phyloP scores from a whole-genome alignment of 306 rosid species.

The Hippophae gyantsensis region DNA sequence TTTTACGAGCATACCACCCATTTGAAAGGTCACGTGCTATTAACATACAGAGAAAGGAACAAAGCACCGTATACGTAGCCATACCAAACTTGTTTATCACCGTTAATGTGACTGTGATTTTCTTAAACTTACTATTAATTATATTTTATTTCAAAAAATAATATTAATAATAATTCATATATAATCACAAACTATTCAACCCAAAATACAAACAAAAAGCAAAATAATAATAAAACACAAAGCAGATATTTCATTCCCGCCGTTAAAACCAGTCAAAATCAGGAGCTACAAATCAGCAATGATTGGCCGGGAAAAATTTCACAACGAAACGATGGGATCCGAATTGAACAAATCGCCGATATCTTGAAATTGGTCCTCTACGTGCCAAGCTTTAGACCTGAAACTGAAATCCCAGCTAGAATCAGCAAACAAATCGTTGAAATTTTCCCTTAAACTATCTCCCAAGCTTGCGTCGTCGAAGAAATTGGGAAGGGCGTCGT shows the following conservation, averaged over 20 bases:
- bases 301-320: not conserved
- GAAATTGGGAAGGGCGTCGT: constrained; percentile 25
- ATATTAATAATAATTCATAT: constrained; percentile 2
- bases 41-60: not conserved
- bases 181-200: not conserved
- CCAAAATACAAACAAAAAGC: constrained; percentile 7
- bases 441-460: constrained; percentile 16
- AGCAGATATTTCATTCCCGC: constrained; percentile 24
- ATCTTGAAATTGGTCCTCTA: constrained; percentile 67
- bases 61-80: not conserved
- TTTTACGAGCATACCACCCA: not conserved
- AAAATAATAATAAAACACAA: not conserved
- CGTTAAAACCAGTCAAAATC: constrained; percentile 40
- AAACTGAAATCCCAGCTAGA: constrained; percentile 37
- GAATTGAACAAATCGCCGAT: constrained; percentile 66
- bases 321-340: constrained; percentile 57
- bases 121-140: not conserved
- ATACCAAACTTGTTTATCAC: constrained; percentile 18
- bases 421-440: constrained; percentile 18
- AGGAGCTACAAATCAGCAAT: not conserved
- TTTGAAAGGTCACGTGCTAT: not conserved
- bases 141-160: too few relatives aligned
- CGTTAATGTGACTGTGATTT: constrained; percentile 19
- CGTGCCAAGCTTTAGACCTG: constrained; percentile 22
- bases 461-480: constrained; percentile 21